Base-by-base conservation (phyloP, 1,139 yeast species). In the Suhomyces panamericanus region DNA sequence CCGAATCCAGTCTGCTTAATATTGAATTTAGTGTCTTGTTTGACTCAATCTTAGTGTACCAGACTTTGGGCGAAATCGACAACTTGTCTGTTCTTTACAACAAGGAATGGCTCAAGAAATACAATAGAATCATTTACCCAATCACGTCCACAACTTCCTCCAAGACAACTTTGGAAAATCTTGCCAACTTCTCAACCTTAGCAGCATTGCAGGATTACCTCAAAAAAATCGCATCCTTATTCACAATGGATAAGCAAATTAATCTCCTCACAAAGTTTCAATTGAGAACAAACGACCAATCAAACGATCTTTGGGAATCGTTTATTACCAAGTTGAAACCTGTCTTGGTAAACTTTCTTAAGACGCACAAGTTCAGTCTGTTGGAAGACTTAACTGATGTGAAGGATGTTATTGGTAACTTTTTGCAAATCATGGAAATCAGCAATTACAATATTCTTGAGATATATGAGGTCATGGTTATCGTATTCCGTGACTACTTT, bases 31-130 rank as follows among this genome's bases (percentile, higher is more conserved):
- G 83, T 13, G 85, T 90, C 11, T 70, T 93, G 20, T 87, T 81
- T 61, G 97, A 93, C 64, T 85, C 95, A 6, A 80, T 88, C 20
- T 72, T 91, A 57, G 96, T 93, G 0, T 91, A 86, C 59, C 80
- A 82, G 44, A 84, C 91, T 6, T 73, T 91, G 42, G 82, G 85
- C 38, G 85, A 85, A 58, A 67, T 77, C 8, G 82, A 79, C 7
- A 75, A 77, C 42, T 75, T 93, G 43, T 73, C 80, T 38, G 70
- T 74, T 24, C 81, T 82, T 48, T 85, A 85, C 56, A 80, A 81
- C 47, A 85, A 82, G 51, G 96, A 89, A 62, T 75, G 93, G 69
- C 74, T 80, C 49, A 78, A 83, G 47, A 86, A 89, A 58, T 83
- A 87, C 49, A 87, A 85, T 49, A 70, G 87, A 48, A 66, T 86